Evolutionary conservation across 2,329 filamentous ascomycete species (phyloP).

Genomic region (Diaporthe sp.): DNA sequence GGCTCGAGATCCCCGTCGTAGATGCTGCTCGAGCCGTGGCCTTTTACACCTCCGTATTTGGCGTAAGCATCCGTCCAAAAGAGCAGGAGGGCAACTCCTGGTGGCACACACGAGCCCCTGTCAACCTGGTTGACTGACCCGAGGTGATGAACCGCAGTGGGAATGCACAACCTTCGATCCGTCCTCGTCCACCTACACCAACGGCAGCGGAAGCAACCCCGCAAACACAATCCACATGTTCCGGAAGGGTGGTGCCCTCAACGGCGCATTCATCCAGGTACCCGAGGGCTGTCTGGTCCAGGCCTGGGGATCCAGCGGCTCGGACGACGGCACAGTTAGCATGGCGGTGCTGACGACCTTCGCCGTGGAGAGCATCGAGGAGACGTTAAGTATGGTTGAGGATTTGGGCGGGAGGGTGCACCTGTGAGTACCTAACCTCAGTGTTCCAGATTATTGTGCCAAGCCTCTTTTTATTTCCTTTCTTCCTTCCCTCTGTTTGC

Average conservation of each 20-base stretch:
- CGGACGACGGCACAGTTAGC: conserved; percentile 41
- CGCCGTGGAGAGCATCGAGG: conserved; percentile 46
- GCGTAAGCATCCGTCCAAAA: neutral
- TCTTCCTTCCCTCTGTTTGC: neutral
- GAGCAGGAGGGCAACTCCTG: neutral
- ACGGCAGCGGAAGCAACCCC: conserved; percentile 37
- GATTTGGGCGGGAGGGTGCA: conserved; percentile 47
- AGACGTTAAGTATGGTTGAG: conserved; percentile 44
- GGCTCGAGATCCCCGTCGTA: conserved; percentile 51
- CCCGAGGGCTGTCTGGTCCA: conserved; percentile 45
- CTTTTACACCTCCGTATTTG: conserved; percentile 51
- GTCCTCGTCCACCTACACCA: conserved; percentile 22
- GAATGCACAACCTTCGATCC: conserved; percentile 41
- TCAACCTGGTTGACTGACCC: neutral
- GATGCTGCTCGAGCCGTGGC: conserved; percentile 47
- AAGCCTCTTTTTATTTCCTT: neutral
- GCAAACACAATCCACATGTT: conserved; percentile 48
- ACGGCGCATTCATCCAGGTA: conserved; percentile 48
- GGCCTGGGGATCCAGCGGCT: conserved; percentile 41
- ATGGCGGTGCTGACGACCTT: conserved; percentile 48
- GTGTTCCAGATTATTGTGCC: conserved; percentile 1
- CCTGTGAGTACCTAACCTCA: conserved; percentile 42
- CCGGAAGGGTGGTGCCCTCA: conserved; percentile 39
- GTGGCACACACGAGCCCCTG: no score
- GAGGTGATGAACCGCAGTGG: conserved; percentile 38